Base-by-base conservation (phyloP, 352 stramenopile genomes). In the Peronospora farinosa region DNA sequence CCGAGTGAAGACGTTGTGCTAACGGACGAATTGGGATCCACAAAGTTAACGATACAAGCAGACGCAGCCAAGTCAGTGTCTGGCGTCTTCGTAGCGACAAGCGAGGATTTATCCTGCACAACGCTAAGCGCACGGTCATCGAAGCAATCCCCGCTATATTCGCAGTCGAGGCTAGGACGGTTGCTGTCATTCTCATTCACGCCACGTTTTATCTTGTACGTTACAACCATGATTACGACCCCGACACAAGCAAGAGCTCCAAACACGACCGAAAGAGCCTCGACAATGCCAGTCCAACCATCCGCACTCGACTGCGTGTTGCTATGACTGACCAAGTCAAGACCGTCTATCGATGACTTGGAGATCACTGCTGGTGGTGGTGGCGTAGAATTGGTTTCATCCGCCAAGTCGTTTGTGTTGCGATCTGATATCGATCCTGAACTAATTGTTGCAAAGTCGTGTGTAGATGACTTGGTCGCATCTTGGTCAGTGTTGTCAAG, bases 181-280 rank as follows among this genome's bases (percentile, higher is more conserved):
- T 39, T 43, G 16, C 40, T 27, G n/a, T 54, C 48, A 7, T 33
- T 32, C 16, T 35, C 37, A 16, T 33, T 47, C 0, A 31, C 16
- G 28, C 45, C 46, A 15, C 28, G 43, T 51, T 57, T 71, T 35
- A 53, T 69, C 59, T 82, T 79, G 63, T 74, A 72, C 32, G 65
- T 65, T 19, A 82, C 63, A 10, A 62, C 61, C 15, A 66, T 56
- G 13, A 75, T 56, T 31, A 82, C 21, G 0, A 54, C 63, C 12
- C 64, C 68, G 4, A 72, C 63, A 45, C 65, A 70, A 13, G 55
- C 72, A 4, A 82, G 53, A 7, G 57, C 54, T 17, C 60, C 72
- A 31, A 71, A 56, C 0, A 47, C 54, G 32, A 63, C 11, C 8
- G 60, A 56, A 23, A 69, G 10, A 36, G 42, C 15, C 10, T 51